phyloP scores from a whole-genome alignment of 768 basidiomycete species.

The Ramaria sp. region DNA sequence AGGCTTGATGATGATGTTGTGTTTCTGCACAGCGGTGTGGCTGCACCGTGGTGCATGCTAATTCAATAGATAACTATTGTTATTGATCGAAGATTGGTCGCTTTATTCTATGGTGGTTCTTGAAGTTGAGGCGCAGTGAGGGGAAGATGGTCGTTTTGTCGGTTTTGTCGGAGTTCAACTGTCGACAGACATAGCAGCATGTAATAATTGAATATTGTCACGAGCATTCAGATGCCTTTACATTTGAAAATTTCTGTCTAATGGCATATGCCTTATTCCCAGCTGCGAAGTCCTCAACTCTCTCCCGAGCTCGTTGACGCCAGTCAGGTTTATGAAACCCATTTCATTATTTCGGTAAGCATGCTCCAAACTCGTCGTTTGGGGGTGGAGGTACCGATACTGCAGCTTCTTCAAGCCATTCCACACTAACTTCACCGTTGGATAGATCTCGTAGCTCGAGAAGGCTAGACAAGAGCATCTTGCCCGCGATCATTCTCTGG shows the following conservation, averaged over 20 bases:
- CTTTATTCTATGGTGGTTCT: no score
- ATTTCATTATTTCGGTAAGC: slow-evolving; percentile 10
- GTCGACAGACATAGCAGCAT: no score
- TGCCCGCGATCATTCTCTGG: slow-evolving; percentile 14
- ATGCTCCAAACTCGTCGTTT: slow-evolving; percentile 17
- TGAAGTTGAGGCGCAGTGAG: no score
- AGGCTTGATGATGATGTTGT: no score
- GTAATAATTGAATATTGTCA: neutral
- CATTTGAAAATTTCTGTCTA: neutral
- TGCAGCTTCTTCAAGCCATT: neutral
- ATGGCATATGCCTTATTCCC: neutral
- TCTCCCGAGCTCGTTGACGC: neutral
- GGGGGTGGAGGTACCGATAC: slow-evolving; percentile 10
- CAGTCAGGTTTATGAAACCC: neutral
- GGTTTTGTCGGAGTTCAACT: no score
- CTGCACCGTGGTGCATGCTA: no score
- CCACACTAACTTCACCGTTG: neutral
- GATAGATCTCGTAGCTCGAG: no score
- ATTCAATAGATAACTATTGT: no score
- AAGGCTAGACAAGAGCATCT: slow-evolving; percentile 18
- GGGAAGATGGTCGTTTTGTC: no score
- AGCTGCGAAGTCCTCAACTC: neutral
- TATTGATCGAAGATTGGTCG: no score
- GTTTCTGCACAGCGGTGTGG: no score
- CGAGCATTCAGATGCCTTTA: neutral